Base-by-base conservation (phyloP, 441 rosid species). In the Cnidoscolus chayamansa region DNA sequence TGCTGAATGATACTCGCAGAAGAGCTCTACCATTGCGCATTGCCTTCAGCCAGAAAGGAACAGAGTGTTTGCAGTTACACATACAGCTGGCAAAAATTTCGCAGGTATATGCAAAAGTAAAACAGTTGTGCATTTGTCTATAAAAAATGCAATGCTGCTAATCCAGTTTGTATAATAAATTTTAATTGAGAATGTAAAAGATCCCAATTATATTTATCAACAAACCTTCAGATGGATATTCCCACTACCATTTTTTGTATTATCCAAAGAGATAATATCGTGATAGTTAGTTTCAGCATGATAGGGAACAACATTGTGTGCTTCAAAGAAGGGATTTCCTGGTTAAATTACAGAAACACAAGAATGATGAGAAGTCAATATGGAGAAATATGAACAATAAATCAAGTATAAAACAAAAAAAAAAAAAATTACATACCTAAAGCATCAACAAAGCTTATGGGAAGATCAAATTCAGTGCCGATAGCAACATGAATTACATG, bases 311-410 rank as follows among this genome's bases (percentile, higher is more conserved):
- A 72, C 88, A 78, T 88, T 78, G 74, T 83, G 83, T 54, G 91
- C 95, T 85, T 92, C 99, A 74, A 83, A 84, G 76, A 95, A 95
- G 72, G 85, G 84, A 76, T 85, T 83, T 78, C 98, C 99, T 95
- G 85, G 73, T 70, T 48, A 75, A 78, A 77, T 32, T 70, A 54
- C 72, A 79, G 25, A 73, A 70, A 17, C 49, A 62, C 64, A 74
- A 59, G 32, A 68, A 75, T 49, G 72, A 64, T 72, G 10, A 76
- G 47, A 72, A 69, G 43, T 60, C 56, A 57, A 65, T 49, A 2
- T 59, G 49, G 71, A 73, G 56, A 25, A 25, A 77, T 54, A 64
- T 25, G 49, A 79, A 69, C 70, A 65, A 58, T 49, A 48, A 65
- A 47, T 70, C 57, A 37, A 65, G 19, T 49, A 71, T 43, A 45